These are phyloP conservation scores for Endocladia muricata DNA, from an alignment of 31 red algal species.

Conservation along the genomic window DNA sequence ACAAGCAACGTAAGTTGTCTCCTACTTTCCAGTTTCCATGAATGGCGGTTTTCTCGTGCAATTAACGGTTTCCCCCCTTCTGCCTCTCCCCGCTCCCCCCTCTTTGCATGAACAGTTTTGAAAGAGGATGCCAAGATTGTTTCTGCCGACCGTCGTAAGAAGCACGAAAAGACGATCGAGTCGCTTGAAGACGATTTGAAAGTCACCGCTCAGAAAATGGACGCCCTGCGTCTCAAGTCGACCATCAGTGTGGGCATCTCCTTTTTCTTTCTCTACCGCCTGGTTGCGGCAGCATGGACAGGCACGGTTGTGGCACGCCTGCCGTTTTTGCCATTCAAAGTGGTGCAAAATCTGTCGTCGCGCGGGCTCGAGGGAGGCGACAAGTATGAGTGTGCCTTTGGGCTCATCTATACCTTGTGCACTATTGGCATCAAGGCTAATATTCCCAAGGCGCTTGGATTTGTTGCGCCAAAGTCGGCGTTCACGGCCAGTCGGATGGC, in stretches of 20 bases:
- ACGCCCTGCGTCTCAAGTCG: slow-evolving; percentile 40
- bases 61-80: not conserved
- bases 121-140: slow-evolving; percentile 82
- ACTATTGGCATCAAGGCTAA: slow-evolving; percentile 90
- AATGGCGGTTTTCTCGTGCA: too few species aligned
- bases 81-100: not conserved
- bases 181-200: slow-evolving; percentile 82
- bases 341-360: slow-evolving; percentile 57
- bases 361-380: slow-evolving; percentile 64
- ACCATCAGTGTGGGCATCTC: slow-evolving; percentile 46
- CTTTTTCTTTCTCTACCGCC: slow-evolving; percentile 75
- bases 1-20: slow-evolving; percentile 70
- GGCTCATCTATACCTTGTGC: slow-evolving; percentile 79
- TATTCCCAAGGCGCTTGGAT: slow-evolving; percentile 74
- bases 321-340: slow-evolving; percentile 72
- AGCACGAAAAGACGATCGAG: slow-evolving; percentile 82
- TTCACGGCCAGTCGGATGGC: slow-evolving; percentile 57
- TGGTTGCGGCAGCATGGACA: slow-evolving; percentile 60
- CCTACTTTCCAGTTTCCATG: too few species aligned
- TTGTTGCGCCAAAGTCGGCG: slow-evolving; percentile 63
- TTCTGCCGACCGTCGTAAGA: slow-evolving; percentile 62
- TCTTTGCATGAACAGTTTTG: slow-evolving; percentile 34
- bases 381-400: slow-evolving; percentile 67
- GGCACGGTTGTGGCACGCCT: slow-evolving; percentile 72
- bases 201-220: slow-evolving; percentile 50